Evolutionary conservation across 345 rosid genomes (phyloP), one percentile per base, ranked within the genome.

Genomic region (Citrus hindsii): DNA sequence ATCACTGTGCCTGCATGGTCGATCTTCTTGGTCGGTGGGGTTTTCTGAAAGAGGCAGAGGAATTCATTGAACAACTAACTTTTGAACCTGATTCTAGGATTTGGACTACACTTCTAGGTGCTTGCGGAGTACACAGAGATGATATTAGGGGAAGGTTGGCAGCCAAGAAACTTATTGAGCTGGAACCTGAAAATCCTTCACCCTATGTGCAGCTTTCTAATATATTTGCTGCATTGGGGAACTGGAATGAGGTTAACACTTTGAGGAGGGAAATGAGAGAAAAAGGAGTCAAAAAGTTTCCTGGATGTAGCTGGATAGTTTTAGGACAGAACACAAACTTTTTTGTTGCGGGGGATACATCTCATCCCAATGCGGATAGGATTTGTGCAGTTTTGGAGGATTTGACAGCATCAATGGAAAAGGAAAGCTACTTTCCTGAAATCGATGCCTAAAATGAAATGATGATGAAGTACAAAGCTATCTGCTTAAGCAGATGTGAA

Each of bases 21-120:
- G 98, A 95, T 92, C 97, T 95, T 89, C 89, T 93, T 62, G 98
- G 98, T 25, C 88, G 96, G 73, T 93, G 97, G 92, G 98, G 98
- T 10, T 86, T 85, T 82, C 92, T 95, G 67, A 74, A 88, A 87
- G 97, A 95, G 89, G 98, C 96, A 25, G 90, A 82, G 75, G 88
- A 88, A 71, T 93, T 93, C 86, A 87, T 93, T 48, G 75, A 88
- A 80, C 81, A 79, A 40, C 86, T 89, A 40, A 83, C 84, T 65
- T 86, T 89, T 70, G 87, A 88, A 82, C 90, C 92, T 21, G 92
- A 92, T 87, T 86, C 91, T 55, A 95, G 84, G 90, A 83, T 93
- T 56, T 93, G 98, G 99, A 88, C 94, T 59, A 82, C 99, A 35
- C 81, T 95, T 82, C 97, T 95, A 51, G 98, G 96, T 76, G 97